Evolutionary conservation across 2,329 filamentous ascomycete species (phyloP).

Genomic region (Aspergillus neoniger): DNA sequence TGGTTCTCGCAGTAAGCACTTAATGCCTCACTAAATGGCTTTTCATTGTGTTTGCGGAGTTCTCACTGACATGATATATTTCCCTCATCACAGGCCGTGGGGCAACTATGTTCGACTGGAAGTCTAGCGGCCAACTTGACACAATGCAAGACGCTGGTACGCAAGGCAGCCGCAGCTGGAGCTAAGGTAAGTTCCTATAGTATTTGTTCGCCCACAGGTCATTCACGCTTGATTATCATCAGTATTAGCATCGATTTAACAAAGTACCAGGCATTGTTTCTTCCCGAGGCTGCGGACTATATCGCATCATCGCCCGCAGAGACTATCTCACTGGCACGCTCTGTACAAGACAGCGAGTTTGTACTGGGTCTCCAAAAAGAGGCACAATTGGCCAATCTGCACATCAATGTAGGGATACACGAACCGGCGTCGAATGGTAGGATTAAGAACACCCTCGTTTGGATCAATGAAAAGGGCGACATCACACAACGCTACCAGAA

Average conservation of each 20-base stretch:
- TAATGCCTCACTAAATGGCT: background rate
- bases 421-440: conserved; percentile 61
- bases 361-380: conserved; percentile 71
- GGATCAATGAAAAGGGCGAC: conserved; percentile 63
- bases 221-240: background rate
- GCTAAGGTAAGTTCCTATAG: conserved; percentile 63
- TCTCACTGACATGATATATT: conserved; percentile 10
- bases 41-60: conserved; percentile 9
- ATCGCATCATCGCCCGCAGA: conserved; percentile 70
- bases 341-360: conserved; percentile 69
- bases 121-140: conserved; percentile 76
- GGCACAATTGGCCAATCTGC: conserved; percentile 64
- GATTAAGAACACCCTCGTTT: conserved; percentile 66
- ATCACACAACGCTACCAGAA: conserved; percentile 77
- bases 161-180: conserved; percentile 71
- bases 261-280: conserved; percentile 68
- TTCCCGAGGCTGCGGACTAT: conserved; percentile 91
- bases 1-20: conserved; percentile 8
- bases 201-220: background rate
- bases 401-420: conserved; percentile 86
- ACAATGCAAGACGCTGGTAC: conserved; percentile 72
- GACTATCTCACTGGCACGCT: conserved; percentile 68
- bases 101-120: conserved; percentile 84
- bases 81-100: conserved; percentile 65
- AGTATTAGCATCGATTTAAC: conserved; percentile 6